phyloP scores from a whole-genome alignment of 73 alveolate genomes.

The Paraurostyla sp. region DNA sequence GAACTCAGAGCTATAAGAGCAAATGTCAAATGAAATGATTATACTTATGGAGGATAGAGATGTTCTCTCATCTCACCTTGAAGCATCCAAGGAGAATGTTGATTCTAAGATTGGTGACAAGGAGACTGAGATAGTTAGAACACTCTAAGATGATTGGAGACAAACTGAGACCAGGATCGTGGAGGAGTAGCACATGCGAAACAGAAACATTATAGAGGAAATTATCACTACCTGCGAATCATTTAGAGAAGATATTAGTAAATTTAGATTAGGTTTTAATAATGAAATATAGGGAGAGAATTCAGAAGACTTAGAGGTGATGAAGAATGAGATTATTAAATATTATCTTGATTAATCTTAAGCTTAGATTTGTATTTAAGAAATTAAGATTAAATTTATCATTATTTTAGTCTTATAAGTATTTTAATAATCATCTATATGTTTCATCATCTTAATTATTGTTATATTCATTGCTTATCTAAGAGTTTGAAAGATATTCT shows the following conservation, averaged over 20 bases:
- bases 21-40: conserved; percentile 53
- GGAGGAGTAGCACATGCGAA: conserved; percentile 69
- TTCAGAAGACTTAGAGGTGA: conserved; percentile 58
- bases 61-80: conserved; percentile 49
- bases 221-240: conserved; percentile 61
- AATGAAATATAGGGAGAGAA: conserved; percentile 44
- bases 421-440: background rate
- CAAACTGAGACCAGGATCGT: conserved; percentile 48
- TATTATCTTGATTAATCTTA: background rate
- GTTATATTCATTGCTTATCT: background rate
- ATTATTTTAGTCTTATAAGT: background rate
- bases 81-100: conserved; percentile 60
- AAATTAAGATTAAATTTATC: background rate
- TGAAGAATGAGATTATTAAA: conserved; percentile 2
- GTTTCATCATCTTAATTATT: background rate
- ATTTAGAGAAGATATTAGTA: conserved; percentile 56
- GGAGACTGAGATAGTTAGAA: conserved; percentile 64
- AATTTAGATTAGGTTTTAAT: background rate
- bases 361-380: background rate
- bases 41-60: conserved; percentile 71
- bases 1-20: conserved; percentile 23
- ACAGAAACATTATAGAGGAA: conserved; percentile 75
- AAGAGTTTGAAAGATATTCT: no score
- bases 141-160: conserved; percentile 63
- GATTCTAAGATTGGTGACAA: conserved; percentile 60